Evolutionary conservation across 2,329 filamentous ascomycete species (phyloP), one percentile per base, ranked within the genome.

Genomic region (Epichloe hybrida): DNA sequence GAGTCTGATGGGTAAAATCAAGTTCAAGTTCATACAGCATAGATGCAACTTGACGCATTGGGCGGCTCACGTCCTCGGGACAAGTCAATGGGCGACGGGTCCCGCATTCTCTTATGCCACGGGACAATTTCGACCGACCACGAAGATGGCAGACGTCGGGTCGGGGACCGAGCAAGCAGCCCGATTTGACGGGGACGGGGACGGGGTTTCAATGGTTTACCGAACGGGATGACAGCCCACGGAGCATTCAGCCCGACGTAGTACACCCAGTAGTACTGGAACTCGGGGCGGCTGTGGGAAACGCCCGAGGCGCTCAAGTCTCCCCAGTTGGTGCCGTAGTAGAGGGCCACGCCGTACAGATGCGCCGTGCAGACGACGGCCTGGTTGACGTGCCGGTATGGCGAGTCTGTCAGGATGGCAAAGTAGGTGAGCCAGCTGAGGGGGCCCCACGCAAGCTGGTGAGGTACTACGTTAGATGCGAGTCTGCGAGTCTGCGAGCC

Each of bases 251-350:
- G 75, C 2, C 74, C 75, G 5, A 78, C 67, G 54, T 80, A 83
- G 57, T 83, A 84, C 17, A 77, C 66, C 79, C 79, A 83, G 57
- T 76, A 81, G 57, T 84, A 84, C 34, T 77, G 60, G 21, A 69
- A 65, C 63, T 83, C 80, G 1, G 80, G 80, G 23, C 80, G 71
- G 56, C 75, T 79, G 58, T 79, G 76, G 20, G 67, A 67, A 21
- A 69, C 63, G 3, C 72, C 75, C 13, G 63, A 65, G 53, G 70
- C 64, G 36, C 64, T 65, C 51, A 69, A 62, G 53, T 79, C 76
- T 46, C 69, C 67, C 50, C 72, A 66, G 60, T 74, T 77, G 15
- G 80, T 84, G 2, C 73, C 65, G 59, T 79, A 82, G 66, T 84
- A 84, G 39, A 84, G 66, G 1, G 73, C 69, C n/a, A 81, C 74